Evolutionary conservation across 164 flowering plant genomes (phyloP).

Genomic region (Santalum album): DNA sequence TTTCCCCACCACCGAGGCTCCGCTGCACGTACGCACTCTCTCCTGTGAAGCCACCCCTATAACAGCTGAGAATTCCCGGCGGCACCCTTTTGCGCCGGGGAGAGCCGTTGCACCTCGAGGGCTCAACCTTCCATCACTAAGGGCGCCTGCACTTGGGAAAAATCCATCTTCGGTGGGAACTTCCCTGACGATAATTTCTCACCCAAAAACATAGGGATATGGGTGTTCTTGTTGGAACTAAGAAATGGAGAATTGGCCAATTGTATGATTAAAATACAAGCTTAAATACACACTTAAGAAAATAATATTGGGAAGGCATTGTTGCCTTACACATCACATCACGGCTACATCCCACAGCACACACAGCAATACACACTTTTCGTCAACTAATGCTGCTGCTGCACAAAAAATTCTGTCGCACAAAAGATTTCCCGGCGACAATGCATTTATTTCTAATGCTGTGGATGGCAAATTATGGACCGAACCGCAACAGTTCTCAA

Average conservation of each 20-base stretch:
- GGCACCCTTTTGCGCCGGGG: conserved; percentile 85
- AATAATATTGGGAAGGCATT: too few relatives aligned
- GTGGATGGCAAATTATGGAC: conserved; percentile 86
- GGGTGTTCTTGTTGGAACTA: conserved; percentile 50
- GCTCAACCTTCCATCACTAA: conserved; percentile 67
- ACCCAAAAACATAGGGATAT: conserved; percentile 52
- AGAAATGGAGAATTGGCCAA: too few relatives aligned
- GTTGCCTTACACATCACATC: too few relatives aligned
- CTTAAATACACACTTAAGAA: too few relatives aligned
- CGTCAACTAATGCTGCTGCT: too few relatives aligned
- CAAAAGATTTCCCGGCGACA: too few relatives aligned
- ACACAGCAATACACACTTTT: too few relatives aligned
- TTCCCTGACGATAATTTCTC: conserved; percentile 81
- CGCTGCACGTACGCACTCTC: conserved; percentile 53
- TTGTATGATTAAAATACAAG: too few relatives aligned
- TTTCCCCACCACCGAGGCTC: conserved; percentile 25
- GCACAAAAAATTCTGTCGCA: too few relatives aligned
- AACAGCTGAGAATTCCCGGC: conserved; percentile 64
- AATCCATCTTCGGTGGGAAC: conserved; percentile 60
- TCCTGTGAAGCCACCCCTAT: conserved; percentile 46
- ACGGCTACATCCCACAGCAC: too few relatives aligned
- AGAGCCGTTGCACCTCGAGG: conserved; percentile 67
- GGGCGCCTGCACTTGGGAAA: conserved; percentile 77
- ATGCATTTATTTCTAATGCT: too few relatives aligned
- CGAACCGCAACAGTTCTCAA: conserved; percentile 74